These are phyloP conservation scores for Trichomonascaceae sp. DNA, from an alignment of 1,139 yeast genomes.

Conservation along the genomic window DNA sequence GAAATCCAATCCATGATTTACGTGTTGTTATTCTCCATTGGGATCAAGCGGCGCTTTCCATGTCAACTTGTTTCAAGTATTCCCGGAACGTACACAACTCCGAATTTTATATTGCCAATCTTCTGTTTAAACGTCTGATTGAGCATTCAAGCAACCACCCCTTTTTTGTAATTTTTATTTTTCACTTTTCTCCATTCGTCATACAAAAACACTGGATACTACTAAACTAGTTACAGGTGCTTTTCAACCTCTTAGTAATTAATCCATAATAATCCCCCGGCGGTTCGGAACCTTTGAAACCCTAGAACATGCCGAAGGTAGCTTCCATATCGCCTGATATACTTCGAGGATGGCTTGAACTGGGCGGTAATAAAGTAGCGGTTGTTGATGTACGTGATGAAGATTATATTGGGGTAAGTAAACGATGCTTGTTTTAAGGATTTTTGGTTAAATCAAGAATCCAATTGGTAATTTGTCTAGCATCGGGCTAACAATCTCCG, in stretches of 20 bases:
- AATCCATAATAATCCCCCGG: background rate
- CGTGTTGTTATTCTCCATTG: background rate
- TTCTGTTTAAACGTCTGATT: background rate
- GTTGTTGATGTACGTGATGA: slow-evolving; percentile 84
- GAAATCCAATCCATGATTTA: background rate
- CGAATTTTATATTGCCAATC: background rate
- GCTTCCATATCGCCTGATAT: slow-evolving; percentile 19
- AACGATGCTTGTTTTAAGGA: no score
- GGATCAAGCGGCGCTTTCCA: background rate
- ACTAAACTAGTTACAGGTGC: background rate
- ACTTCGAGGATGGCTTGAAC: slow-evolving; percentile 25
- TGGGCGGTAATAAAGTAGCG: slow-evolving; percentile 34
- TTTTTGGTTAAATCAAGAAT: background rate
- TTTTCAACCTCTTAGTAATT: background rate
- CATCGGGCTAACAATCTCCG: slow-evolving; percentile 19
- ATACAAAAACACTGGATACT: background rate
- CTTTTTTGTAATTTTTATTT: no score
- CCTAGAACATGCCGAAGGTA: slow-evolving; percentile 1
- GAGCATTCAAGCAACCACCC: background rate
- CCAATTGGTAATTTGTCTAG: background rate
- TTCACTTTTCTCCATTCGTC: no score
- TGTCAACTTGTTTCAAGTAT: background rate
- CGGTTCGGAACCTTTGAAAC: background rate
- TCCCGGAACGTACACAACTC: background rate
- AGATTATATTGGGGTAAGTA: slow-evolving; percentile 58